Conservation (phyloP, 148 eudicot species). For the Bassia scoparia region DNA sequence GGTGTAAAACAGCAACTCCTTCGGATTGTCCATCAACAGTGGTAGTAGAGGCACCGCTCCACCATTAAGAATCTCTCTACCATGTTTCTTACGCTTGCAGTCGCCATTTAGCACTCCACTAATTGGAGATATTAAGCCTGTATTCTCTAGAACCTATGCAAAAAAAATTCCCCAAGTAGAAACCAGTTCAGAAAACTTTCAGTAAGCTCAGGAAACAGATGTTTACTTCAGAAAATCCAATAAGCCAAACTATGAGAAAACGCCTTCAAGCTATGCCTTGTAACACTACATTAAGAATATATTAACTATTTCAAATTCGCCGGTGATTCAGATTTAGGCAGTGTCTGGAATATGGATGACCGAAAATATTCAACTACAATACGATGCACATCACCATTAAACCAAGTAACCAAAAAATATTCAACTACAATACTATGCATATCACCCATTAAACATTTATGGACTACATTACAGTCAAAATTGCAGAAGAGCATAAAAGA, state of each 20-base stretch:
- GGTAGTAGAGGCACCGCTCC: not conserved
- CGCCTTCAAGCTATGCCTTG: not conserved
- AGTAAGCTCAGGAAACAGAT: not conserved
- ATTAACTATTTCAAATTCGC: no score
- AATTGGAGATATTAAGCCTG: not conserved
- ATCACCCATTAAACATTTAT: no score
- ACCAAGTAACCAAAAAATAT: no score
- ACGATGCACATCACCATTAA: no score
- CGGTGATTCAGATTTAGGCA: no score
- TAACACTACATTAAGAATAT: no score
- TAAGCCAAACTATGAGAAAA: not conserved
- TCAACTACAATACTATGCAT: no score
- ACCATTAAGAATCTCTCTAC: constrained; percentile 27
- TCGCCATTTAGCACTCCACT: not conserved
- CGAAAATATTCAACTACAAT: no score
- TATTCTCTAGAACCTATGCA: not conserved
- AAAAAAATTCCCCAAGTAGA: not conserved
- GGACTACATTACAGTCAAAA: no score
- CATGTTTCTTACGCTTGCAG: constrained; percentile 10
- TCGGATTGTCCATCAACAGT: not conserved
- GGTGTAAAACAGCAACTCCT: constrained; percentile 9
- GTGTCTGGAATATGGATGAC: no score
- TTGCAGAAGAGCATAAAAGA: no score
- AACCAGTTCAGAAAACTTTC: not conserved
- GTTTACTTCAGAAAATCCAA: not conserved